These are phyloP conservation scores for Mediolabrus comicus DNA, from an alignment of 108 stramenopile species.

Conservation along the genomic window DNA sequence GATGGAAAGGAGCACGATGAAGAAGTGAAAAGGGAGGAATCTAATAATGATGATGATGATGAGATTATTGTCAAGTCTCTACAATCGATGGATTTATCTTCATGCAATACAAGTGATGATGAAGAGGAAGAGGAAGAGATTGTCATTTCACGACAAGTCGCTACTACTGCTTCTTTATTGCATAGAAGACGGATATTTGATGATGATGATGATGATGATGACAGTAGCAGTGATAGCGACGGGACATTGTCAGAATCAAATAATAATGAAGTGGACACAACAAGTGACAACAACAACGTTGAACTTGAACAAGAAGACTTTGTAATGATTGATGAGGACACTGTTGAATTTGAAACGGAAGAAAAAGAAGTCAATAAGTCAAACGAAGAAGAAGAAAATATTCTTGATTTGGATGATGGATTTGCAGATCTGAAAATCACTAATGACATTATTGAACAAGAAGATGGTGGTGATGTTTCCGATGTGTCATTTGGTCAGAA, in stretches of 20 bases:
- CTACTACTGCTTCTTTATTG: background rate
- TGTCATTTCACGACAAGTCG: background rate
- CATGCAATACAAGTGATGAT: background rate
- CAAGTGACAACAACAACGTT: too few relatives aligned
- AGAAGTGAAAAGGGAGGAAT: background rate
- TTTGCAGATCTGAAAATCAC: background rate
- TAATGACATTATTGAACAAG: background rate
- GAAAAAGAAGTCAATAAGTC: background rate
- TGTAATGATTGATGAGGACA: background rate
- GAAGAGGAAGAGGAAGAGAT: background rate
- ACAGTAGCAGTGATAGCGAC: background rate
- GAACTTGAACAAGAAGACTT: too few relatives aligned
- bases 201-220: background rate
- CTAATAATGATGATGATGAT: background rate
- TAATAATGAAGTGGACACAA: background rate
- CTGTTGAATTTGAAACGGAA: background rate
- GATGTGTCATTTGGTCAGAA: background rate
- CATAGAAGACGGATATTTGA: slow-evolving; percentile 1
- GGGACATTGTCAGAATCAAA: background rate
- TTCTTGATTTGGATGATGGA: background rate
- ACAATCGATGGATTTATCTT: background rate
- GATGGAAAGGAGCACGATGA: background rate
- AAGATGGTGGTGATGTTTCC: background rate
- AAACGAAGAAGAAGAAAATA: background rate
- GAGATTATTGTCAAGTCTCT: background rate